Evolutionary conservation across 2,329 filamentous ascomycete species (phyloP).

Genomic region (Aspergillus piperis): DNA sequence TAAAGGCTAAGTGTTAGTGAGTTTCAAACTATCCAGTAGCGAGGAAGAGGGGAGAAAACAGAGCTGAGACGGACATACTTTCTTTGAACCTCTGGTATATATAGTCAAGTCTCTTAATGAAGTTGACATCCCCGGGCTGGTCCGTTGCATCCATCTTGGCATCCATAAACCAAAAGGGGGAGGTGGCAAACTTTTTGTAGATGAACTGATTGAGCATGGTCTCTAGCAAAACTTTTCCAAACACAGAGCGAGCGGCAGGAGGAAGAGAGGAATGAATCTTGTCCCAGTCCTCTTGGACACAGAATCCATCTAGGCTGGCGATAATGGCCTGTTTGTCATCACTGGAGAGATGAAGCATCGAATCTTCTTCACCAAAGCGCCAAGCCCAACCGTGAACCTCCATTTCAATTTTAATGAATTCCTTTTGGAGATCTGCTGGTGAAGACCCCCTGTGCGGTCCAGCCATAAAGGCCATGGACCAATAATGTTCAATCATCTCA

Average conservation of each 20-base stretch:
- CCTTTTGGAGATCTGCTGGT: no score
- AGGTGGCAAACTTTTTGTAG: neutral
- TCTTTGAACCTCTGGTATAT: neutral
- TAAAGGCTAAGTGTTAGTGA: no score
- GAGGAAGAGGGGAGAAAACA: no score
- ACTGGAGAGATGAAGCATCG: no score
- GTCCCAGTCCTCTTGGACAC: conserved; percentile 1
- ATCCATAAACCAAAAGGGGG: neutral
- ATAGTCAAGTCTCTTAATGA: neutral
- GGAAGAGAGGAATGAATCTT: neutral
- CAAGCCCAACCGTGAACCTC: no score
- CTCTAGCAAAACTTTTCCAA: neutral
- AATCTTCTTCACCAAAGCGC: no score
- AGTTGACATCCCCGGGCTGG: neutral
- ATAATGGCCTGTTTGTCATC: neutral
- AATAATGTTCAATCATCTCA: no score
- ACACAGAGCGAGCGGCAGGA: neutral
- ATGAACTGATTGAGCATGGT: neutral
- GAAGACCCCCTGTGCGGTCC: no score
- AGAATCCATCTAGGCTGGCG: neutral
- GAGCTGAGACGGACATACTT: no score
- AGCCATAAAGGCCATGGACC: no score
- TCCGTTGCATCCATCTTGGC: neutral
- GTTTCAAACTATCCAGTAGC: no score
- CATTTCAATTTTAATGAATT: no score